A percentile compares a stretch with the other conserved stretches of the same genome.
phyloP scores from a whole-genome alignment of 176 grass and related monocot genomes.

The Areca catechu region DNA sequence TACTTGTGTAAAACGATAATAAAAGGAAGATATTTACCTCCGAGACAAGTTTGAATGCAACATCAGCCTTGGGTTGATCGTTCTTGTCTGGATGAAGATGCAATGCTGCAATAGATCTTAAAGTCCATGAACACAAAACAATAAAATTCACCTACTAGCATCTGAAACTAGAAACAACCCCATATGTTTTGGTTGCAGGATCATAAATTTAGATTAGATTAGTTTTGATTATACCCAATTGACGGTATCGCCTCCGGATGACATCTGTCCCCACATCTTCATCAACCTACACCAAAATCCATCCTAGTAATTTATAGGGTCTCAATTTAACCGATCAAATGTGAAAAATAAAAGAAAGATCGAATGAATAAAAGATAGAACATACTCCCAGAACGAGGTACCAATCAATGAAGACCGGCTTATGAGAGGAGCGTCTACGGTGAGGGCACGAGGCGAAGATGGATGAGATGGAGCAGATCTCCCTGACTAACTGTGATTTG shows the following conservation, averaged over 20 bases:
- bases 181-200: too few species aligned
- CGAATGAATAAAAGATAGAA: too few species aligned
- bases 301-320: too few species aligned
- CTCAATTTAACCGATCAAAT: too few species aligned
- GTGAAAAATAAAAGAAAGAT: too few species aligned
- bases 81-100: constrained; percentile 98
- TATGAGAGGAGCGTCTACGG: constrained; percentile 26
- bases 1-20: too few species aligned
- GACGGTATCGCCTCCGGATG: constrained; percentile 49
- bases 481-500: constrained; percentile 20
- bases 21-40: constrained; percentile 33
- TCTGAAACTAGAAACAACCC: too few species aligned
- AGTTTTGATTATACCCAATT: constrained; percentile 40
- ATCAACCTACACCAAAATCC: constrained; percentile 29
- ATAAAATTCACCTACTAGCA: too few species aligned
- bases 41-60: constrained; percentile 87
- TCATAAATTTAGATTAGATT: too few species aligned
- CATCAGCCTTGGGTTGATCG: constrained; percentile 71
- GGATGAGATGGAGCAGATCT: constrained; percentile 44
- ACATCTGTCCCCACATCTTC: constrained; percentile 45
- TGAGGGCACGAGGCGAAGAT: constrained; percentile 57
- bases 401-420: constrained; percentile 71
- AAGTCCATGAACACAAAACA: too few species aligned
- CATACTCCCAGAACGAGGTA: constrained; percentile 74
- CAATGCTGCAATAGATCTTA: constrained; percentile 37